A percentile compares a stretch with the other conserved stretches of the same genome.
These are phyloP conservation scores for Eurotiales sp. DNA, from an alignment of 2,329 filamentous ascomycete genomes.

Conservation along the genomic window DNA sequence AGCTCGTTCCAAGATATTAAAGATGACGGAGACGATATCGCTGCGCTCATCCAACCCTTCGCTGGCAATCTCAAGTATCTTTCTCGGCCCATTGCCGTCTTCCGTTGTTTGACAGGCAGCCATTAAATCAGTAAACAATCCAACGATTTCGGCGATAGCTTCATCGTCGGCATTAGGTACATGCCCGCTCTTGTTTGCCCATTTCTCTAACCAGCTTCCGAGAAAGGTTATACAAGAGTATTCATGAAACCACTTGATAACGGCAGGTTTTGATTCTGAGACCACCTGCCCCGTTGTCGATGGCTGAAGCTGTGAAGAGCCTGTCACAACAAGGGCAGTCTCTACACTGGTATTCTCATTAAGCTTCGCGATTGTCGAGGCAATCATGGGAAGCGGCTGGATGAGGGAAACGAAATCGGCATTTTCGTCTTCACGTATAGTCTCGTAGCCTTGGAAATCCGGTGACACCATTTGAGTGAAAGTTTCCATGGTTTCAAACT, in stretches of 20 bases:
- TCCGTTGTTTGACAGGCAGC: slow-evolving; percentile 36
- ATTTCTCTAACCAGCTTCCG: slow-evolving; percentile 60
- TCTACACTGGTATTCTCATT: slow-evolving; percentile 22
- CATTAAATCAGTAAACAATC: slow-evolving; percentile 68
- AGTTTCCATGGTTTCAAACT: slow-evolving; percentile 65
- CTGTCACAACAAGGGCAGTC: slow-evolving; percentile 33
- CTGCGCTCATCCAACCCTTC: slow-evolving; percentile 44
- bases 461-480: slow-evolving; percentile 75
- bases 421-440: slow-evolving; percentile 81
- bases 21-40: slow-evolving; percentile 77
- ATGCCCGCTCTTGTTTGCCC: slow-evolving; percentile 47
- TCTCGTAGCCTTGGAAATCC: slow-evolving; percentile 69
- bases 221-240: slow-evolving; percentile 80
- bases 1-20: slow-evolving; percentile 76
- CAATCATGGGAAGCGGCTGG: slow-evolving; percentile 51
- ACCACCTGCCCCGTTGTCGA: slow-evolving; percentile 57
- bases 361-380: slow-evolving; percentile 24
- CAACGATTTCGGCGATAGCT: slow-evolving; percentile 69
- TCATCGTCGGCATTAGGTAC: slow-evolving; percentile 54
- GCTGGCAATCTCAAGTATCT: slow-evolving; percentile 49
- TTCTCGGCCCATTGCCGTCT: slow-evolving; percentile 36
- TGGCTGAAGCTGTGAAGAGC: slow-evolving; percentile 35
- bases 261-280: slow-evolving; percentile 70
- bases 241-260: slow-evolving; percentile 68
- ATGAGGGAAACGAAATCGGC: slow-evolving; percentile 70